phyloP scores from a whole-genome alignment of 164 flowering plant species.

The Paratinospora sagittata region DNA sequence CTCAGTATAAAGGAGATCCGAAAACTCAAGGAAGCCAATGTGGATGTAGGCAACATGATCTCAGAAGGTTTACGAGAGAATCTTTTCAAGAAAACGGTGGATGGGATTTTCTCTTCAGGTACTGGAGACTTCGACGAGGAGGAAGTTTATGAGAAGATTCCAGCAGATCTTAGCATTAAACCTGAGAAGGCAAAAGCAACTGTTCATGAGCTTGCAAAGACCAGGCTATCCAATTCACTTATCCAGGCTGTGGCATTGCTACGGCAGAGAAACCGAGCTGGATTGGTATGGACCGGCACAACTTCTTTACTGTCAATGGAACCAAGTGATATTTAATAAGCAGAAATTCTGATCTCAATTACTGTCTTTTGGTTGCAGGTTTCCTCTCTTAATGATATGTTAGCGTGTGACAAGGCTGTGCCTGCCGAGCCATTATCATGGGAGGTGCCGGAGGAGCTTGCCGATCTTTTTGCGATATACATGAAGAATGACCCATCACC shows the following conservation, averaged over 20 bases:
- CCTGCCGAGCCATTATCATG: constrained; percentile 71
- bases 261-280: constrained; percentile 65
- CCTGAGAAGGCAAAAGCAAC: constrained; percentile 63
- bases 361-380: constrained; percentile 42
- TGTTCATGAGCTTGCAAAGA: constrained; percentile 70
- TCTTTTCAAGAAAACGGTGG: constrained; percentile 79
- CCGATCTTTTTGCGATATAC: constrained; percentile 64
- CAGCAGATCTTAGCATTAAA: constrained; percentile 65
- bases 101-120: constrained; percentile 87
- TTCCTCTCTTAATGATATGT: constrained; percentile 77
- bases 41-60: constrained; percentile 64
- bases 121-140: constrained; percentile 92
- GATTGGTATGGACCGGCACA: constrained; percentile 54
- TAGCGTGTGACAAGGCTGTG: constrained; percentile 94
- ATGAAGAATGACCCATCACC: constrained; percentile 50
- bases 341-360: neutral
- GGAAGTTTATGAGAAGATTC: constrained; percentile 76
- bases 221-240: constrained; percentile 63
- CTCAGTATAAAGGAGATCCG: constrained; percentile 75
- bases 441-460: constrained; percentile 80
- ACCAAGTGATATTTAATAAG: neutral
- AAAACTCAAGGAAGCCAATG: constrained; percentile 71
- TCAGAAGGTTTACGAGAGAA: constrained; percentile 61
- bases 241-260: constrained; percentile 80
- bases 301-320: neutral